Evolutionary conservation across 2,329 filamentous ascomycete genomes (phyloP), one percentile per base, ranked within the genome.

Genomic region (Rutstroemia sydowiana): DNA sequence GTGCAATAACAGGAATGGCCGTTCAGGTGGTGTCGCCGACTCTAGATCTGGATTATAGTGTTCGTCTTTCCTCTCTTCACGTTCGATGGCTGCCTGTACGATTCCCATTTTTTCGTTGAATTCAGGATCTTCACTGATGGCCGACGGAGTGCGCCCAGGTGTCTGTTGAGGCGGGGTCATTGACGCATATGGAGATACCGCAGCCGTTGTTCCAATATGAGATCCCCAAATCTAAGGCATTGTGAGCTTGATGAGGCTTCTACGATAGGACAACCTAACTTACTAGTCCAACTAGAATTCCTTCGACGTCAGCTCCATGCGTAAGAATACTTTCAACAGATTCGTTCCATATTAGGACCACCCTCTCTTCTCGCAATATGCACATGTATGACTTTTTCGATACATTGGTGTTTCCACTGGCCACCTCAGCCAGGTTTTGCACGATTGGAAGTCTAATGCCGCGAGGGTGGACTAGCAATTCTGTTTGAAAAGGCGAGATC

Each of bases 371-470:
- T 39, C 59, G 39, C 42, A 61, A 21, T n/a, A 61, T 46, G 31
- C 56, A 59, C 7, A 53, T 46, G 28, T 54, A 56, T 7, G 54
- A 51, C 39, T 52, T 58, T 14, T 48, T 54, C 11, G 45, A 53
- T 6, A 55, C 45, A 9, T 14, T 30, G 10, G 51, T 42, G 7
- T 34, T 41, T n/a, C 41, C 50, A 11, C 41, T 43, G 6, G 71
- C 68, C 37, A 78, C 72, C 59, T 79, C 77, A 50, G 73, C 69
- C 14, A 81, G 67, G 5, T 78, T 77, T 48, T 74, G 70, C 11
- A 68, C 70, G 36, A 78, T 72, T 30, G 50, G 48, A 18, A 59
- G 49, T 43, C 40, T 58, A 16, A 56, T 45, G 4, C 54, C 54
- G 37, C 47, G 49, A 2, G 52, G 50, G 4, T 52, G 39, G 5